These are phyloP conservation scores for Neurospora terricola DNA, from an alignment of 495 filamentous ascomycete species.

Conservation along the genomic window DNA sequence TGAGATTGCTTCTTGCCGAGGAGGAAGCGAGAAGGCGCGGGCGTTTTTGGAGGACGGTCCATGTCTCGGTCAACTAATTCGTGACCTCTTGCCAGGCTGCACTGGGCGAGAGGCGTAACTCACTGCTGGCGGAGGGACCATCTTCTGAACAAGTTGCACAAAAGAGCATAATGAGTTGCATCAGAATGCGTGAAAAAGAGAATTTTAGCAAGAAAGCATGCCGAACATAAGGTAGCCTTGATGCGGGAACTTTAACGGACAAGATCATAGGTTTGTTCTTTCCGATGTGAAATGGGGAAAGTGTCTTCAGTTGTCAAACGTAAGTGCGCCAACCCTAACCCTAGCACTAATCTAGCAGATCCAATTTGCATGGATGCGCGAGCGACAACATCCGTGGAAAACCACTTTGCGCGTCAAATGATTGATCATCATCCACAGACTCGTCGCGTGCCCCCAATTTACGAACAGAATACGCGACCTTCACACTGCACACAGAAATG, in stretches of 20 bases:
- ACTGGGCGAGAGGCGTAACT: neutral
- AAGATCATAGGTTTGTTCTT: neutral
- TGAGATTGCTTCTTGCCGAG: neutral
- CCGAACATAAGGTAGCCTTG: neutral
- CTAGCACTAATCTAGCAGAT: neutral
- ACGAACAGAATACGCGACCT: neutral
- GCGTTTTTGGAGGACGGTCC: neutral
- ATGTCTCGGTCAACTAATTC: neutral
- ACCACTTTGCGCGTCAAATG: neutral
- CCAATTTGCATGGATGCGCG: neutral
- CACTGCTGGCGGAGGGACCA: neutral
- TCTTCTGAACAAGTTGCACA: neutral
- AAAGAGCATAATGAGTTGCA: neutral
- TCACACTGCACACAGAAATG: neutral
- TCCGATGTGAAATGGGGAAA: neutral
- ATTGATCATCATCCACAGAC: neutral
- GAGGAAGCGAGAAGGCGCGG: neutral
- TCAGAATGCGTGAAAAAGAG: neutral
- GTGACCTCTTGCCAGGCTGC: neutral
- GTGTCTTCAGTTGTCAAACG: neutral
- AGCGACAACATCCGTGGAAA: neutral
- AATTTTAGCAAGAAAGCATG: neutral
- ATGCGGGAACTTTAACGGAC: neutral
- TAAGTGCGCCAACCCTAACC: neutral
- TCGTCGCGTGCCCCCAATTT: neutral